Evolutionary conservation across 257 asterid genomes (phyloP).

Genomic region (Nicotiana tomentosiformis): DNA sequence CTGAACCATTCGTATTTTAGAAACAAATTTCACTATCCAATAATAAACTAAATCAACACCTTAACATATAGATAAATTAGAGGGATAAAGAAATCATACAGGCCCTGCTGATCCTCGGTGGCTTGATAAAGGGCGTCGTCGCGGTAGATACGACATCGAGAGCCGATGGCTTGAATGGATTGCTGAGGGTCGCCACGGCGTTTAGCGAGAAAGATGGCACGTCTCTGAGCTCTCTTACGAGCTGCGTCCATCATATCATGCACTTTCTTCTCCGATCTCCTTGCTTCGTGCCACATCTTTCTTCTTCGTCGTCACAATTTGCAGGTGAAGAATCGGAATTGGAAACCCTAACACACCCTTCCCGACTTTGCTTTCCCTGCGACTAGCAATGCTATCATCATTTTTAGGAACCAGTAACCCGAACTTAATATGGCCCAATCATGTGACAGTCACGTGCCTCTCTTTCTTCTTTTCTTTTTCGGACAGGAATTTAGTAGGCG

Average conservation of each 20-base stretch:
- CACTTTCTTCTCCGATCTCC: conserved; percentile 92
- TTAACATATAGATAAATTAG: neutral
- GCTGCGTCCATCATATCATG: conserved; percentile 99
- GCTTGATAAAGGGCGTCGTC: conserved; percentile 91
- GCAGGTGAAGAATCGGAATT: neutral
- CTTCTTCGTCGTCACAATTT: neutral
- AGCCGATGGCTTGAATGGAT: conserved; percentile 79
- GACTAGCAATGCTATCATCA: neutral
- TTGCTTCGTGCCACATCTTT: conserved; percentile 98
- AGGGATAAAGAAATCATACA: conserved; percentile 39
- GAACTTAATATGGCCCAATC: neutral
- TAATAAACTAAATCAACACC: neutral
- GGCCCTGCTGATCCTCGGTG: conserved; percentile 82
- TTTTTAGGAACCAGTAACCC: neutral
- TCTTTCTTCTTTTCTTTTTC: neutral
- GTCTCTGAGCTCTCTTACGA: conserved; percentile 95
- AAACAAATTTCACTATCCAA: neutral
- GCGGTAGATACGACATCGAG: conserved; percentile 76
- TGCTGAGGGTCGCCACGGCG: conserved; percentile 98
- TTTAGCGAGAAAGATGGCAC: conserved; percentile 86
- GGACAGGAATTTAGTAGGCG: neutral
- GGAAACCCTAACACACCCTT: conserved; percentile 30
- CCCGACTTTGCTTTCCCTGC: neutral
- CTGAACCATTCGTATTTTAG: neutral
- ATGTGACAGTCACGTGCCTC: neutral